phyloP scores from a whole-genome alignment of 2,329 filamentous ascomycete genomes.

The Diaporthe capsici region DNA sequence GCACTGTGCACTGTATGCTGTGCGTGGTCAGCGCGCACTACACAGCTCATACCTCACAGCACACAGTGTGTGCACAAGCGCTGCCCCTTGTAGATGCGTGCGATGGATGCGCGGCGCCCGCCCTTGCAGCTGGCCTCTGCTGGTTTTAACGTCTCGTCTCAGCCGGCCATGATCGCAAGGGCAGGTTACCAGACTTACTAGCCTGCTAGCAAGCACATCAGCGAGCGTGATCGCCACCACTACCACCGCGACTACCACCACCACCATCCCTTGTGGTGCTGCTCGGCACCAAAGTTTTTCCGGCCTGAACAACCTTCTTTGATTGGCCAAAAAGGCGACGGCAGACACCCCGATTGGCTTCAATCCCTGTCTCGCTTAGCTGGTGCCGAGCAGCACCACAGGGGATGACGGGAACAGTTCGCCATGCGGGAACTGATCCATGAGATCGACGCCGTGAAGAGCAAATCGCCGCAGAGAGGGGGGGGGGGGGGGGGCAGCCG shows the following conservation, averaged over 20 bases:
- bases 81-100: slow-evolving; percentile 13
- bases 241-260: slow-evolving; percentile 15
- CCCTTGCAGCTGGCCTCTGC: slow-evolving; percentile 30
- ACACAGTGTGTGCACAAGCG: slow-evolving; percentile 4
- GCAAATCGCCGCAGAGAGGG: slow-evolving; percentile 38
- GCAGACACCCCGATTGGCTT: too few species aligned
- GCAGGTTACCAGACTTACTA: neutral
- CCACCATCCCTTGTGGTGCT: too few species aligned
- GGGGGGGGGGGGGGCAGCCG: neutral
- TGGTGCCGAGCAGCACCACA: too few species aligned
- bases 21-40: neutral
- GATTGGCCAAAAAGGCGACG: too few species aligned
- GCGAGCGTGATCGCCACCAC: slow-evolving; percentile 22
- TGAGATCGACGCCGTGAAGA: slow-evolving; percentile 19
- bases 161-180: neutral
- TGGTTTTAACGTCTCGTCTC: slow-evolving; percentile 28
- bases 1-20: slow-evolving; percentile 1
- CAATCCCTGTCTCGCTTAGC: too few species aligned
- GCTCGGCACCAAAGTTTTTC: too few species aligned
- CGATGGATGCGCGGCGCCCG: slow-evolving; percentile 20
- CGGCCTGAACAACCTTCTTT: too few species aligned
- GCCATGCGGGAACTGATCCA: slow-evolving; percentile 32
- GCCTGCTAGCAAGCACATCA: slow-evolving; percentile 16
- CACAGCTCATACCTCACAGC: neutral
- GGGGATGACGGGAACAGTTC: slow-evolving; percentile 27